Percentiles rank a stretch among this genome's conserved stretches.
Conservation (phyloP, 768 basidiomycete genomes). For the Glaciozyma antarctica region DNA sequence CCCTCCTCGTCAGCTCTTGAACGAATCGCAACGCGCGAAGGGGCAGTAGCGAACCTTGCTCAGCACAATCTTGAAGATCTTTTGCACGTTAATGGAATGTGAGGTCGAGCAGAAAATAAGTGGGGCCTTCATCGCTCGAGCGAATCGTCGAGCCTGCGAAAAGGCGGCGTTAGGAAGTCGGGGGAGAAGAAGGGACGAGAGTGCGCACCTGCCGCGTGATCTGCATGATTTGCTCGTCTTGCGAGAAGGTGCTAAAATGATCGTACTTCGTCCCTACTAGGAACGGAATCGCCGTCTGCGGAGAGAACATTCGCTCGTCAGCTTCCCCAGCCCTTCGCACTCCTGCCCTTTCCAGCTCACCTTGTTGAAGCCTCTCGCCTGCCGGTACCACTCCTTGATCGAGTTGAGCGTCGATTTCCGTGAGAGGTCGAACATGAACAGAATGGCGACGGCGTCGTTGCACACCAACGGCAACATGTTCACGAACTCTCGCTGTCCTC, state of each 20-base stretch:
- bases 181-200: neutral
- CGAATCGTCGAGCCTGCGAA: slow-evolving; percentile 83
- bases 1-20: neutral
- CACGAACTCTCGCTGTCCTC: slow-evolving; percentile 87
- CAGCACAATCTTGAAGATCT: slow-evolving; percentile 95
- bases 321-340: no score
- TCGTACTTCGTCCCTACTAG: slow-evolving; percentile 98
- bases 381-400: slow-evolving; percentile 99
- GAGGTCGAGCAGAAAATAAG: slow-evolving; percentile 98
- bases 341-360: slow-evolving; percentile 52
- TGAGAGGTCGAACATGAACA: slow-evolving; percentile 99
- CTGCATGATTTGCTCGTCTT: slow-evolving; percentile 98
- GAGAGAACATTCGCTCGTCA: no score
- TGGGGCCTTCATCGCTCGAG: slow-evolving; percentile 99
- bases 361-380: slow-evolving; percentile 98
- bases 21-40: no score
- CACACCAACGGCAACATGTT: slow-evolving; percentile 44
- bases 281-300: slow-evolving; percentile 93
- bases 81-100: slow-evolving; percentile 98
- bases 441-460: slow-evolving; percentile 97
- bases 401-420: slow-evolving; percentile 95
- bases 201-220: slow-evolving; percentile 82
- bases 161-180: neutral
- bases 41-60: slow-evolving; percentile 49
- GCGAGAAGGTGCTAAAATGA: slow-evolving; percentile 85